These are phyloP conservation scores for Earliella scabrosa DNA, from an alignment of 1,284 basidiomycete species.

Conservation along the genomic window DNA sequence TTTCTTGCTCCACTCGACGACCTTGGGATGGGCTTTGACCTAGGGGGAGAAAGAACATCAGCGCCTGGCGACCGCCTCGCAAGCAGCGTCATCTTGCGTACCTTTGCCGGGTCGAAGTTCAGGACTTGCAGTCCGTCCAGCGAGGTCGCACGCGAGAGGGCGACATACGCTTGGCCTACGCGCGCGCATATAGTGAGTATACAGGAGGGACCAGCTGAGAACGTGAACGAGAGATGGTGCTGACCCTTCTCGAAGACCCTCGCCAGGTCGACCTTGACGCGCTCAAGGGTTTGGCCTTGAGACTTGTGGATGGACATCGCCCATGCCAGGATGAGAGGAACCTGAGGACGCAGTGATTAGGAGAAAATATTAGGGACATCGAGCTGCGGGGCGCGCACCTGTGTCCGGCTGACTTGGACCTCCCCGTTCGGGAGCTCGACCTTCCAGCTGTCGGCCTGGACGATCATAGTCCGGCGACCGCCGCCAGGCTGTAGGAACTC, in stretches of 20 bases:
- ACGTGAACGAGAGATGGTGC: too few relatives aligned
- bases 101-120: slow-evolving; percentile 78
- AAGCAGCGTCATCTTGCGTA: slow-evolving; percentile 35
- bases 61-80: neutral
- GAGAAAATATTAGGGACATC: too few relatives aligned
- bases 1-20: slow-evolving; percentile 10
- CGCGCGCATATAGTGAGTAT: neutral
- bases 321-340: slow-evolving; percentile 87
- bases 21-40: slow-evolving; percentile 36
- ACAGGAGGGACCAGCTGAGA: too few relatives aligned
- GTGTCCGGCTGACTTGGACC: slow-evolving; percentile 72
- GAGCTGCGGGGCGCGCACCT: slow-evolving; percentile 50
- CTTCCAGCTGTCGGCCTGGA: slow-evolving; percentile 80
- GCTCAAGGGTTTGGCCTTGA: slow-evolving; percentile 88
- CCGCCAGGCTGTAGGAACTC: slow-evolving; percentile 44
- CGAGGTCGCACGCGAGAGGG: slow-evolving; percentile 88
- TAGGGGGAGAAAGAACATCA: slow-evolving; percentile 9
- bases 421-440: slow-evolving; percentile 85
- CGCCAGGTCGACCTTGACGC: slow-evolving; percentile 83
- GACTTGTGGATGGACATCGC: slow-evolving; percentile 96
- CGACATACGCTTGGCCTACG: slow-evolving; percentile 80
- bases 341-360: slow-evolving; percentile 39
- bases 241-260: slow-evolving; percentile 93
- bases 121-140: slow-evolving; percentile 84
- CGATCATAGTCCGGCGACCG: slow-evolving; percentile 43